phyloP scores from a whole-genome alignment of 2,329 filamentous ascomycete genomes.

The Trichoderma afroharzianum region DNA sequence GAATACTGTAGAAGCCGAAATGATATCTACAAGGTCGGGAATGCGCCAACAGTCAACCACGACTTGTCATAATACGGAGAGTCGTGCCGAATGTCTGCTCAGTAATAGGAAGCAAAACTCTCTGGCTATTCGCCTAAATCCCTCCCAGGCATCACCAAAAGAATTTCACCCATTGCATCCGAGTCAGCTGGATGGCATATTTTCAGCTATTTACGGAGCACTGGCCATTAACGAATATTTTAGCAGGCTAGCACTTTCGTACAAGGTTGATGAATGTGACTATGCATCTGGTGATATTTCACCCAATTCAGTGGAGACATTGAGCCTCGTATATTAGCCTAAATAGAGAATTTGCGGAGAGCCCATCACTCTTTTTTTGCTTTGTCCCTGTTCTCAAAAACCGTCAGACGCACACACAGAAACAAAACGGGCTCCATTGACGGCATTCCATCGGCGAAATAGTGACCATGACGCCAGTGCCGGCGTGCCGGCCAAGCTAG shows the following conservation, averaged over 20 bases:
- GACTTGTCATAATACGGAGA: neutral
- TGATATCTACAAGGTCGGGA: neutral
- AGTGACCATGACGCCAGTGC: conserved; percentile 8
- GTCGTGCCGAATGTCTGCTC: neutral
- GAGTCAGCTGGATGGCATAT: neutral
- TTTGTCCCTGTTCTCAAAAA: neutral
- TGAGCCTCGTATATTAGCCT: conserved; percentile 1
- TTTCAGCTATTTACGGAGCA: neutral
- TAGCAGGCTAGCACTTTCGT: neutral
- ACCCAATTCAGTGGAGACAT: conserved; percentile 11
- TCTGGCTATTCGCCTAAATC: neutral
- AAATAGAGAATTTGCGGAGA: conserved; percentile 10
- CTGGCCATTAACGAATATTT: neutral
- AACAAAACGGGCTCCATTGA: neutral
- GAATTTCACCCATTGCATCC: neutral
- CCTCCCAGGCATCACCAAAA: neutral
- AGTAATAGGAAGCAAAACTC: neutral
- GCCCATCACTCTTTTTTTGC: neutral
- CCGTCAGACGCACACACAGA: neutral
- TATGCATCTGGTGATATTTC: conserved; percentile 4
- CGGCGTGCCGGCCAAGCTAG: conserved; percentile 4
- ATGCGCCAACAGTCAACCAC: neutral
- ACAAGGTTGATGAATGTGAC: neutral
- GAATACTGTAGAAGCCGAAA: neutral
- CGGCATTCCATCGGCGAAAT: conserved; percentile 16